Conservation (phyloP, 2,329 filamentous ascomycete species). For the Exophiala mesophila region DNA sequence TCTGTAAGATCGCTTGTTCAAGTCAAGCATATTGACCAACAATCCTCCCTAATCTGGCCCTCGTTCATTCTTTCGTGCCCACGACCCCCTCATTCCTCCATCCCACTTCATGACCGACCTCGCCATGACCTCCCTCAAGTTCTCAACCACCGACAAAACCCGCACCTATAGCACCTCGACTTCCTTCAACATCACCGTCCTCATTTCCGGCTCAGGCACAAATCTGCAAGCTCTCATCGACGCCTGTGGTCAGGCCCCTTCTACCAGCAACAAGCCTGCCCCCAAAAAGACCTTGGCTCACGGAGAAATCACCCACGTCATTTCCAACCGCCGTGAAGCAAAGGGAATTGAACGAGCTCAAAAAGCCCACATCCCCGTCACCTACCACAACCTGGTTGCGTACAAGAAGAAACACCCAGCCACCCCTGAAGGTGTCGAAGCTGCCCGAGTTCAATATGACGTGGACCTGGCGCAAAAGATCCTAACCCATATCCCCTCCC, state of each 20-base stretch:
- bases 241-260: conserved; percentile 43
- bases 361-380: conserved; percentile 61
- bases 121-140: conserved; percentile 6
- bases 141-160: conserved; percentile 17
- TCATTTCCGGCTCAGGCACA: conserved; percentile 69
- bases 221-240: conserved; percentile 76
- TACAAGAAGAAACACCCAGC: conserved; percentile 66
- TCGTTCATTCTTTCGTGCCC: too few relatives aligned
- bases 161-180: conserved; percentile 19
- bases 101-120: background rate
- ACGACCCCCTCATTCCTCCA: background rate
- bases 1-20: too few relatives aligned
- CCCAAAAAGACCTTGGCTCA: conserved; percentile 38
- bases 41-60: too few relatives aligned
- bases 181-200: conserved; percentile 50
- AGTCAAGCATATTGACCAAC: too few relatives aligned
- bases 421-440: conserved; percentile 45
- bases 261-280: conserved; percentile 7
- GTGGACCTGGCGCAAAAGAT: conserved; percentile 66
- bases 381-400: conserved; percentile 75
- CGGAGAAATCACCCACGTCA: conserved; percentile 57
- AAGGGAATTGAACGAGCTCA: conserved; percentile 60
- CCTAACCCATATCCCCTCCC: conserved; percentile 50
- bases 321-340: conserved; percentile 61
- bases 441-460: conserved; percentile 66